phyloP scores from a whole-genome alignment of 805 yeast genomes.

The Cyberlindnera mycetangii region DNA sequence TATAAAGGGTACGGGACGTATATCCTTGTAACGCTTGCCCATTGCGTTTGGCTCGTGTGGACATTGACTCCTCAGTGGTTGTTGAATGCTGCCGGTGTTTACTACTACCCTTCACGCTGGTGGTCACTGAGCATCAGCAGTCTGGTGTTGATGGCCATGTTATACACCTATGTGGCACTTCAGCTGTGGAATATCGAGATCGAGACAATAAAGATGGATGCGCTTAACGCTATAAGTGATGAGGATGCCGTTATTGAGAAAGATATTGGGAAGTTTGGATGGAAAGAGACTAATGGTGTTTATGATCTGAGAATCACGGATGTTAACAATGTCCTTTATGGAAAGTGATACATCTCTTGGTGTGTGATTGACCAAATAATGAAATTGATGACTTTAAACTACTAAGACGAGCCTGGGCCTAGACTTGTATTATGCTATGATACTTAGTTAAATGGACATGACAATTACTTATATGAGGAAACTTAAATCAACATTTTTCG shows the following conservation, averaged over 20 bases:
- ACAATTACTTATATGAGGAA: background rate
- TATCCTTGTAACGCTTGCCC: constrained; percentile 56
- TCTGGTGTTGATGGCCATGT: constrained; percentile 64
- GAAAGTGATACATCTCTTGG: too few species aligned
- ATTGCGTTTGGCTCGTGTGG: constrained; percentile 67
- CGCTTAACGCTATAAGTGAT: constrained; percentile 66
- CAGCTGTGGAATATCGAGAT: constrained; percentile 76
- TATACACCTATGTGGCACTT: constrained; percentile 67
- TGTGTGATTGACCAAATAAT: too few species aligned
- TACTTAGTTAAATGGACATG: background rate
- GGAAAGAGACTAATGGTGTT: constrained; percentile 73
- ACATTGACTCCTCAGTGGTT: constrained; percentile 62
- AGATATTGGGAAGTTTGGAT: constrained; percentile 38
- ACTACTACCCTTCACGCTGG: constrained; percentile 83
- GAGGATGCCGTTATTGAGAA: constrained; percentile 38
- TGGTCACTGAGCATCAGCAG: constrained; percentile 87
- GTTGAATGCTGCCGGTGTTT: constrained; percentile 51
- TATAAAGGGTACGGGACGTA: constrained; percentile 87
- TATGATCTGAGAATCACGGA: constrained; percentile 77
- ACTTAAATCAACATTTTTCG: background rate
- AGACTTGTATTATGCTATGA: background rate
- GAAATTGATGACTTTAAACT: too few species aligned
- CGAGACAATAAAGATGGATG: constrained; percentile 56
- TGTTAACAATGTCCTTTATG: constrained; percentile 64
- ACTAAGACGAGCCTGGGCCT: too few species aligned